Evolutionary conservation across 257 asterid species (phyloP).

Genomic region (Prunella vulgaris): DNA sequence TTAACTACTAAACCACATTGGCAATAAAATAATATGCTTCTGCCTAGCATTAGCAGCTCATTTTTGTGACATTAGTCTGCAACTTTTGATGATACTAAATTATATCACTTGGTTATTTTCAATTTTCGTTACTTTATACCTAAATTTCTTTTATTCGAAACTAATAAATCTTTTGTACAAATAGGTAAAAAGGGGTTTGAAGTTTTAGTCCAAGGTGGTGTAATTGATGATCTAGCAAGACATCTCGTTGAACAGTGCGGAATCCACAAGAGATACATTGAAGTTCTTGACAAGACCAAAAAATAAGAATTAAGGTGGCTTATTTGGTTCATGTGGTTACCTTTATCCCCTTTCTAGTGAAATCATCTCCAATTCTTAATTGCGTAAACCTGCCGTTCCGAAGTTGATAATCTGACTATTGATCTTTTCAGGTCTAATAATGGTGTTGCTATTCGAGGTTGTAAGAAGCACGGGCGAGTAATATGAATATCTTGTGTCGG

Average conservation of each 20-base stretch:
- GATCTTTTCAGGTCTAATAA: slow-evolving; percentile 6
- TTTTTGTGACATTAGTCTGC: neutral
- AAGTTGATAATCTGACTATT: neutral
- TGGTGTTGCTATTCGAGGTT: slow-evolving; percentile 4
- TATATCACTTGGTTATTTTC: neutral
- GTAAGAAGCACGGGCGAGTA: neutral
- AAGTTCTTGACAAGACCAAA: slow-evolving; percentile 89
- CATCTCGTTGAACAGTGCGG: slow-evolving; percentile 81
- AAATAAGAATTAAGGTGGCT: slow-evolving; percentile 43
- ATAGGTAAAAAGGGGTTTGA: slow-evolving; percentile 89
- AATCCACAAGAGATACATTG: slow-evolving; percentile 80
- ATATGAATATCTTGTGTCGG: neutral
- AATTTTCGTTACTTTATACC: neutral
- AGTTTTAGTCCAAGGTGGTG: slow-evolving; percentile 95
- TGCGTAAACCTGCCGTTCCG: neutral
- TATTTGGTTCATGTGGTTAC: neutral
- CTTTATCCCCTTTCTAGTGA: neutral
- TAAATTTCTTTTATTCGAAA: neutral
- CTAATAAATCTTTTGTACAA: slow-evolving; percentile 2
- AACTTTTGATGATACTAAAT: neutral
- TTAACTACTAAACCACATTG: neutral
- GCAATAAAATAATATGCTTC: neutral
- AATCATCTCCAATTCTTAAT: neutral
- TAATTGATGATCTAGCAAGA: slow-evolving; percentile 80
- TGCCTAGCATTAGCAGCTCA: neutral